Conservation (phyloP, 1,139 yeast genomes). For the Casaregolazyma lundiana region DNA sequence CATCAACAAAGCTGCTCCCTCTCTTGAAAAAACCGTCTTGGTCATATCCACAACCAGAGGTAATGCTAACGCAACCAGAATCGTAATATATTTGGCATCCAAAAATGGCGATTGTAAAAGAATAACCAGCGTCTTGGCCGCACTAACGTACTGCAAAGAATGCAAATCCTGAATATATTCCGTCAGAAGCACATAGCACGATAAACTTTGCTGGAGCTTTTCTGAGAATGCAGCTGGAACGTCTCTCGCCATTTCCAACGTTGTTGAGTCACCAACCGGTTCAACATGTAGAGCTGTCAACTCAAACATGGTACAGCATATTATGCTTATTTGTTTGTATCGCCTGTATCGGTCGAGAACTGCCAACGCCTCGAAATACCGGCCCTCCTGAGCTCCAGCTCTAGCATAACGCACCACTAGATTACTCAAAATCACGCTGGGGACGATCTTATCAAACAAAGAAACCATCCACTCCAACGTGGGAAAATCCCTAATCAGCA, state of each 20-base stretch:
- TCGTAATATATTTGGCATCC: slow-evolving; percentile 49
- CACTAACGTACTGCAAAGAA: slow-evolving; percentile 28
- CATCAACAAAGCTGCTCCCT: slow-evolving; percentile 46
- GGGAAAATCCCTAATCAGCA: background rate
- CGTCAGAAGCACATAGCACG: slow-evolving; percentile 68
- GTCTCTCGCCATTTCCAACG: slow-evolving; percentile 28
- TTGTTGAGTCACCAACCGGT: slow-evolving; percentile 21
- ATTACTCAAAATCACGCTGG: background rate
- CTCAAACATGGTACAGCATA: slow-evolving; percentile 53
- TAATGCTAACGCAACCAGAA: slow-evolving; percentile 35
- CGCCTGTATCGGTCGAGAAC: slow-evolving; percentile 67
- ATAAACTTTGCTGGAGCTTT: slow-evolving; percentile 57
- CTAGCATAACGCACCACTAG: slow-evolving; percentile 5
- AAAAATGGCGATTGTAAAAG: slow-evolving; percentile 61
- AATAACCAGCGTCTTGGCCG: slow-evolving; percentile 42
- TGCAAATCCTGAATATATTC: slow-evolving; percentile 41
- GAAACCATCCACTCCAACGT: slow-evolving; percentile 7
- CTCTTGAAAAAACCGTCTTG: slow-evolving; percentile 20
- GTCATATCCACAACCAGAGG: slow-evolving; percentile 20
- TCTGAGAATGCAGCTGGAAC: slow-evolving; percentile 39
- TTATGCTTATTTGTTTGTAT: slow-evolving; percentile 38
- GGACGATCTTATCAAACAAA: slow-evolving; percentile 1
- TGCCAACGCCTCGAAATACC: slow-evolving; percentile 58
- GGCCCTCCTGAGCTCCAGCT: slow-evolving; percentile 24
- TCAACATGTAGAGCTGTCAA: slow-evolving; percentile 50